These are phyloP conservation scores for Ploettnerulaceae sp. DNA, from an alignment of 2,329 filamentous ascomycete genomes.

Conservation along the genomic window DNA sequence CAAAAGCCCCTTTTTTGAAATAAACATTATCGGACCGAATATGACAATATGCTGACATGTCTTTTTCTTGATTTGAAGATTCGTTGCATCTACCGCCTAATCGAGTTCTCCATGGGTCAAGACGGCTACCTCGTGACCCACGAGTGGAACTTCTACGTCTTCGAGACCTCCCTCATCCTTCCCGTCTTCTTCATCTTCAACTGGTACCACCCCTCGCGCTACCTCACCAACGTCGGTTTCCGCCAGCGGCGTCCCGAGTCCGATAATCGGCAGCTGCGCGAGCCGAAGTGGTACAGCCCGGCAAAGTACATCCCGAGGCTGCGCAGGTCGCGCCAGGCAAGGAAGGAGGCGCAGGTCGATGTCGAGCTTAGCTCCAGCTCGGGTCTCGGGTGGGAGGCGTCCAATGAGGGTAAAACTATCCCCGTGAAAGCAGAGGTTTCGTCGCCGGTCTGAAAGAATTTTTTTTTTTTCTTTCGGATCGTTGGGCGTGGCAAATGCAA, in stretches of 20 bases:
- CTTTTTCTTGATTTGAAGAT: too few relatives aligned
- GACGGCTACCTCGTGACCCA: not conserved
- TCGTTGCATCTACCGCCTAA: slow-evolving; percentile 3
- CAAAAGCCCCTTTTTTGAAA: not conserved
- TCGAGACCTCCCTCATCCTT: not conserved
- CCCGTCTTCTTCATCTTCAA: slow-evolving; percentile 4
- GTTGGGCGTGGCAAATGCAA: not conserved
- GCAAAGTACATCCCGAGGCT: not conserved
- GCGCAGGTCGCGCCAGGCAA: not conserved
- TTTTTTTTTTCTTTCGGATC: too few relatives aligned
- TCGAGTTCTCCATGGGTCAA: not conserved
- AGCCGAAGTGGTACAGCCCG: slow-evolving; percentile 3
- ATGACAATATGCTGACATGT: too few relatives aligned
- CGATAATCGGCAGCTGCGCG: not conserved
- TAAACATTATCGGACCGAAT: not conserved
- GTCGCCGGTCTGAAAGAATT: not conserved
- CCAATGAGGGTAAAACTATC: not conserved
- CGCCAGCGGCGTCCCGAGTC: not conserved
- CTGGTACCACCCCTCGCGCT: not conserved
- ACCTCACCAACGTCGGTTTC: not conserved
- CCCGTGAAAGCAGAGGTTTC: not conserved
- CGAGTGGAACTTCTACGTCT: slow-evolving; percentile 4
- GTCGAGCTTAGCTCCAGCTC: not conserved
- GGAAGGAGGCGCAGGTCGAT: not conserved
- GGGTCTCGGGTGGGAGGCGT: not conserved